Evolutionary conservation across 2,329 filamentous ascomycete genomes (phyloP).

Genomic region (Colletotrichum tofieldiae): DNA sequence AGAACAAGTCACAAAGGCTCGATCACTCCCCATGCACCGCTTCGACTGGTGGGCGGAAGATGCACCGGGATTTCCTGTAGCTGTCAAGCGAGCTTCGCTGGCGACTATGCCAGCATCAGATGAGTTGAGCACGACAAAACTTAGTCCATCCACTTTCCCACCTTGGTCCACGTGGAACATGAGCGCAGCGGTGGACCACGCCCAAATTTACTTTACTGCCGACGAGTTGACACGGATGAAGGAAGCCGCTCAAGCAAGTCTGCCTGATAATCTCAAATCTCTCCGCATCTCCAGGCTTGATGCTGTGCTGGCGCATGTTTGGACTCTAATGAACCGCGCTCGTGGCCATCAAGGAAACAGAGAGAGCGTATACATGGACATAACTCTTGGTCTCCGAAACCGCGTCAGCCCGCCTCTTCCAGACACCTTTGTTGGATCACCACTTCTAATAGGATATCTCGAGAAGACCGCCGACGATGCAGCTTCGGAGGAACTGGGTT

Average conservation of each 20-base stretch:
- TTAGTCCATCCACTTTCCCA: conserved; percentile 52
- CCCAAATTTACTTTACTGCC: conserved; percentile 56
- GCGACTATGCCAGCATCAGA: conserved; percentile 46
- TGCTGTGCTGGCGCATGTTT: conserved; percentile 62
- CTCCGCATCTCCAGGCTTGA: conserved; percentile 59
- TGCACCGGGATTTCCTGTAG: conserved; percentile 50
- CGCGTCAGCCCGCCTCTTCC: conserved; percentile 58
- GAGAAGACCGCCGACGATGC: conserved; percentile 31
- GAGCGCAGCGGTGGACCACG: conserved; percentile 50
- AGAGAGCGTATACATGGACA: conserved; percentile 56
- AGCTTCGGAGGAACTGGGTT: conserved; percentile 21
- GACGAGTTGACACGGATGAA: conserved; percentile 55
- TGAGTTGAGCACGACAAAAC: background rate
- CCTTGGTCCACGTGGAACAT: conserved; percentile 62
- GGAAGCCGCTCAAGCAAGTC: conserved; percentile 37
- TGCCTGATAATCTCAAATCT: conserved; percentile 16
- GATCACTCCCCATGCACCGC: conserved; percentile 60
- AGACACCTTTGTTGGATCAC: conserved; percentile 61
- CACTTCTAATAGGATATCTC: conserved; percentile 58
- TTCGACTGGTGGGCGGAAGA: conserved; percentile 63
- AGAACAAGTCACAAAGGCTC: conserved; percentile 49
- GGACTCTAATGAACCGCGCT: conserved; percentile 60
- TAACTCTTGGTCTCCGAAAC: conserved; percentile 58
- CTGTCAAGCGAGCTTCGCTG: conserved; percentile 46
- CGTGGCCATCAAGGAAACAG: conserved; percentile 48